These are phyloP conservation scores for Hypholoma fasciculare DNA, from an alignment of 768 basidiomycete genomes.

Conservation along the genomic window DNA sequence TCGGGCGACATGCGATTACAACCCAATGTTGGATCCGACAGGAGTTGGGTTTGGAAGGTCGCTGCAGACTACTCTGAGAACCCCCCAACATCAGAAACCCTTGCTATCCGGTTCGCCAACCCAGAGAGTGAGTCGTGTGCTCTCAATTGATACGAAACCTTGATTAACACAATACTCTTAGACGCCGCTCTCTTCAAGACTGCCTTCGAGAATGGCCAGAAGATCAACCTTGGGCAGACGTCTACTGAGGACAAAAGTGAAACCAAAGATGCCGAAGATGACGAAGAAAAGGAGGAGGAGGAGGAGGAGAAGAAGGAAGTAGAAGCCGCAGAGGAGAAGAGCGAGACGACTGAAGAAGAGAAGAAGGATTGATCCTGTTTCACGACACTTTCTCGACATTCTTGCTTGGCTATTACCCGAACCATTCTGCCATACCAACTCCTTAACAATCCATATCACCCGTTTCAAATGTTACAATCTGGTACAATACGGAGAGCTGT, in stretches of 20 bases:
- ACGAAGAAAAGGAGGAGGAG: slow-evolving; percentile 32
- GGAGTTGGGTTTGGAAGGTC: slow-evolving; percentile 99
- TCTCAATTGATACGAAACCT: not conserved
- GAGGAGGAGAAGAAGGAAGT: slow-evolving; percentile 25
- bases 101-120: slow-evolving; percentile 98
- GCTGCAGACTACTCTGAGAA: slow-evolving; percentile 92
- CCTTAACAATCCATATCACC: not conserved
- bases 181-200: slow-evolving; percentile 88
- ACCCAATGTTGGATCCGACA: slow-evolving; percentile 97
- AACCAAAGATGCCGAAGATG: slow-evolving; percentile 31
- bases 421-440: slow-evolving; percentile 1
- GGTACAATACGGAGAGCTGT: slow-evolving; percentile 17
- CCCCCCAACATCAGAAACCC: slow-evolving; percentile 89
- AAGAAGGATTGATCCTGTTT: slow-evolving; percentile 28
- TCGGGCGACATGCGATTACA: slow-evolving; percentile 89
- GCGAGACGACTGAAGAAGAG: slow-evolving; percentile 33
- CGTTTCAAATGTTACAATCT: slow-evolving; percentile 8
- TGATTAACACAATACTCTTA: slow-evolving; percentile 23
- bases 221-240: slow-evolving; percentile 48
- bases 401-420: not conserved
- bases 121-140: slow-evolving; percentile 72
- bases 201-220: slow-evolving; percentile 85
- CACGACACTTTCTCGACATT: not conserved
- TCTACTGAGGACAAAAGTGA: no score
- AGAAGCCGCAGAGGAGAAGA: slow-evolving; percentile 25